phyloP scores from a whole-genome alignment of 106 monocot genomes.

The Chionographis japonica region DNA sequence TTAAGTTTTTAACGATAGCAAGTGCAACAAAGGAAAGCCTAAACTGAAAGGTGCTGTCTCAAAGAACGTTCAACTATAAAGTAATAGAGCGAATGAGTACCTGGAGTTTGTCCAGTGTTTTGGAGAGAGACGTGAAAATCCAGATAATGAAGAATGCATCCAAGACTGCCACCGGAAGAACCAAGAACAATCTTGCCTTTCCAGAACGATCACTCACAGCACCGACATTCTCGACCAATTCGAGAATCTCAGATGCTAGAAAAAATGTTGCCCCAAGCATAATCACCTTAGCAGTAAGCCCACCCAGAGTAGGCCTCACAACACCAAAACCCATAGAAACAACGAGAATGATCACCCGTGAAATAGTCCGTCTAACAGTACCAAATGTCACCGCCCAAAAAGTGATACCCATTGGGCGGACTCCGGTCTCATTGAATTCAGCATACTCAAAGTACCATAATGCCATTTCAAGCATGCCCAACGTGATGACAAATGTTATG shows the following conservation, averaged over 20 bases:
- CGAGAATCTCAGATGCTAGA: slow-evolving; percentile 88
- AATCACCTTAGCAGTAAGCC: slow-evolving; percentile 82
- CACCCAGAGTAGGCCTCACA: slow-evolving; percentile 88
- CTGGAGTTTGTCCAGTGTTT: slow-evolving; percentile 93
- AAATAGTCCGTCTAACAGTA: slow-evolving; percentile 67
- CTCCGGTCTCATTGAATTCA: slow-evolving; percentile 81
- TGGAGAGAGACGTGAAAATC: slow-evolving; percentile 93
- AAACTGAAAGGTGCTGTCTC: no score
- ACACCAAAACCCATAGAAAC: slow-evolving; percentile 99
- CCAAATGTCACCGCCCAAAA: slow-evolving; percentile 97
- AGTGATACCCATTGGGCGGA: slow-evolving; percentile 79
- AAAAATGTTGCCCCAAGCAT: slow-evolving; percentile 92
- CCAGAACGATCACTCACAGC: slow-evolving; percentile 87
- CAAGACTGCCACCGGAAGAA: slow-evolving; percentile 80
- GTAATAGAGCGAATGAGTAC: slow-evolving; percentile 17
- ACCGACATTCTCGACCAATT: slow-evolving; percentile 88
- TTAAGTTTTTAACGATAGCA: no score
- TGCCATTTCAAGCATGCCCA: slow-evolving; percentile 94
- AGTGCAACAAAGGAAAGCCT: no score
- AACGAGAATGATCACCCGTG: slow-evolving; percentile 66
- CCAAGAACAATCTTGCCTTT: slow-evolving; percentile 82
- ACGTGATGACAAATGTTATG: slow-evolving; percentile 81
- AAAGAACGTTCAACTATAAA: not conserved
- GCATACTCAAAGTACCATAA: slow-evolving; percentile 97
- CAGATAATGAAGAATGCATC: slow-evolving; percentile 97